A percentile compares a stretch with the other conserved stretches of the same genome.
These are phyloP conservation scores for Nicotiana sylvestris DNA, from an alignment of 257 asterid species.

Conservation along the genomic window DNA sequence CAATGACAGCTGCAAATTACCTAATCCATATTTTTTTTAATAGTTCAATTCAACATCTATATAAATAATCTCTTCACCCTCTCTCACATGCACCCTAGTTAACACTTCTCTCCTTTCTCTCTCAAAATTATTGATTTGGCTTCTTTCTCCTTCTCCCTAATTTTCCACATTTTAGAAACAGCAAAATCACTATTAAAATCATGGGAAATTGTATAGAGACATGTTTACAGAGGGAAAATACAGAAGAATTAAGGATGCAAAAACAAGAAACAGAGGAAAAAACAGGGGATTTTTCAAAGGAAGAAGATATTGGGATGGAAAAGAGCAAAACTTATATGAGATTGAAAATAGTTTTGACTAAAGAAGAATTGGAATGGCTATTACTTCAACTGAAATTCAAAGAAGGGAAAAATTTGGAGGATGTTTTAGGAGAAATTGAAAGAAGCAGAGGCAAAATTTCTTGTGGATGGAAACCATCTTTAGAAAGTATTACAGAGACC, in stretches of 20 bases:
- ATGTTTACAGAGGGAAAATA: constrained; percentile 18
- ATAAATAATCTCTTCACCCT: background rate
- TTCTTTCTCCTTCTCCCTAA: background rate
- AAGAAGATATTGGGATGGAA: constrained; percentile 1
- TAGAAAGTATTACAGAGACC: constrained; percentile 61
- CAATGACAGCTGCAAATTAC: background rate
- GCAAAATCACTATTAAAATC: background rate
- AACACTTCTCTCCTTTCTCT: background rate
- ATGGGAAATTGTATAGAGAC: constrained; percentile 75
- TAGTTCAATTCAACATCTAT: background rate
- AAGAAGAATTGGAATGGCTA: constrained; percentile 65
- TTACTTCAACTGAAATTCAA: constrained; percentile 33
- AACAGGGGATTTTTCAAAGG: constrained; percentile 4
- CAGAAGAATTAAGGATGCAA: background rate
- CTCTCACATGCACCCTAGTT: constrained; percentile 13
- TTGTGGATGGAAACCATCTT: constrained; percentile 56
- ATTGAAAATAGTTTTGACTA: constrained; percentile 56
- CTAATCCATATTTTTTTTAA: background rate
- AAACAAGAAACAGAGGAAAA: constrained; percentile 6
- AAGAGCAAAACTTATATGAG: constrained; percentile 22
- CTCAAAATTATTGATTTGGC: background rate
- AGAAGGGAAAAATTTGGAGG: constrained; percentile 45
- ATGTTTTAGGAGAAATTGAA: constrained; percentile 52
- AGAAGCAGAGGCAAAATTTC: constrained; percentile 29
- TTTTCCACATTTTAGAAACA: background rate